Evolutionary conservation across 768 basidiomycete genomes (phyloP), one percentile per base, ranked within the genome.

Genomic region (Pholiota molesta): DNA sequence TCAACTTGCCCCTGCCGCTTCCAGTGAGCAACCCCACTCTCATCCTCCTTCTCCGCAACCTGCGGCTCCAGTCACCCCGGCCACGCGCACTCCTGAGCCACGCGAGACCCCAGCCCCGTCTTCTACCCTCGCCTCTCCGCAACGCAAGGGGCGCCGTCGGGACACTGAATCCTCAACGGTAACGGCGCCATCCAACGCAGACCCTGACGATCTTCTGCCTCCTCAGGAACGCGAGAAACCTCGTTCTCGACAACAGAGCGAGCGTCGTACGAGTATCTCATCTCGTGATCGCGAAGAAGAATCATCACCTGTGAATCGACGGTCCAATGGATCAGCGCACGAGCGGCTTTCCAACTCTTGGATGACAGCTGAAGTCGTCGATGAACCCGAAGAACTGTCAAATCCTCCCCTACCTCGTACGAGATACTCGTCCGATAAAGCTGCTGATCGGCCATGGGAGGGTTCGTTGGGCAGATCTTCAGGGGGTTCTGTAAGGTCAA

Each of bases 401-500:
- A 65, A 63, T 21, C 66, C 65, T 28, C 68, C 67, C 29, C 63
- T 55, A 37, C 19, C 62, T 29, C 69, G 68, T 42, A 58, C 65
- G 8, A 62, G 67, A 51, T 60, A 57, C 35, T 45, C 64, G 5
- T 37, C 54, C 16, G 68, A 69, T 26, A 69, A 65, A 61, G 57
- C 65, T 11, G 63, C 68, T 42, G 65, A 69, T 28, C 64, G 66
- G n/a, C 37, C 49, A 44, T 68, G 64, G 67, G 71, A 69, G 13
- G 14, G 58, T 23, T 71, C 69, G 1, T 42, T 71, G 13, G 65
- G 69, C 21, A 65, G 69, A 19, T 69, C 68, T 13, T 59, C 62
- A 16, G 63, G 62, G 28, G 66, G 69, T 45, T 72, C 71, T 11
- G 47, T 68, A 51, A 68, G 79, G 51, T 74, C 76, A 13, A 73